Evolutionary conservation across 2,329 filamentous ascomycete genomes (phyloP).

Genomic region (Colletotrichum tabaci): DNA sequence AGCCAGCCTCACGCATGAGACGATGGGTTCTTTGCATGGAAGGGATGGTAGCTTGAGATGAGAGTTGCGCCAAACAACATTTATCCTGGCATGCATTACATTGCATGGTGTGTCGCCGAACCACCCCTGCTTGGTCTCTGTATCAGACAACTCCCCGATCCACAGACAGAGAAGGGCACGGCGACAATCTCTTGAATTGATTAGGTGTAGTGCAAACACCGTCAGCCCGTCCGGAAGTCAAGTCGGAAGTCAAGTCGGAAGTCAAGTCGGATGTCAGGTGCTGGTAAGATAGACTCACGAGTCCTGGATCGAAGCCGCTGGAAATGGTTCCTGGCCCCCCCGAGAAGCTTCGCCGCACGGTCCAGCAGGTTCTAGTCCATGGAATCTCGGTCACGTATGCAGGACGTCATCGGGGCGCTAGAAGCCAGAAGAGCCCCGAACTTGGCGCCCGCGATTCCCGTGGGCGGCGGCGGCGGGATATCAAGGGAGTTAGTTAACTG

Average conservation of each 20-base stretch:
- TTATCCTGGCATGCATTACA: too few relatives aligned
- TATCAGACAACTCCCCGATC: too few relatives aligned
- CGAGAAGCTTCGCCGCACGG: constrained; percentile 13
- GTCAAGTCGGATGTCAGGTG: neutral
- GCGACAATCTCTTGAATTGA: too few relatives aligned
- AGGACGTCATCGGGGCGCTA: constrained; percentile 21
- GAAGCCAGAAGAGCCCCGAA: neutral
- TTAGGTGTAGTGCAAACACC: too few relatives aligned
- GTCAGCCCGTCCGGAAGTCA: too few relatives aligned
- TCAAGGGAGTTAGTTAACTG: neutral
- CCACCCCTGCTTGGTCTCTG: too few relatives aligned
- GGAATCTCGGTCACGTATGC: constrained; percentile 22
- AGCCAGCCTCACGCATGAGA: too few relatives aligned
- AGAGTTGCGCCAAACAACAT: too few relatives aligned
- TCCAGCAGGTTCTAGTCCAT: neutral
- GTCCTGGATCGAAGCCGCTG: neutral
- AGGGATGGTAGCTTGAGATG: too few relatives aligned
- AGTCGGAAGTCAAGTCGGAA: neutral
- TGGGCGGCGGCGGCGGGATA: neutral
- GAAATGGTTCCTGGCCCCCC: neutral
- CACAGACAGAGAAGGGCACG: too few relatives aligned
- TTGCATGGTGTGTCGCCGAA: too few relatives aligned
- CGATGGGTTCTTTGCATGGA: too few relatives aligned
- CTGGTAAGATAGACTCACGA: neutral
- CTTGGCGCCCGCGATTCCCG: neutral